Evolutionary conservation across 495 filamentous ascomycete species (phyloP).

Genomic region (Aeminium ludgeri): DNA sequence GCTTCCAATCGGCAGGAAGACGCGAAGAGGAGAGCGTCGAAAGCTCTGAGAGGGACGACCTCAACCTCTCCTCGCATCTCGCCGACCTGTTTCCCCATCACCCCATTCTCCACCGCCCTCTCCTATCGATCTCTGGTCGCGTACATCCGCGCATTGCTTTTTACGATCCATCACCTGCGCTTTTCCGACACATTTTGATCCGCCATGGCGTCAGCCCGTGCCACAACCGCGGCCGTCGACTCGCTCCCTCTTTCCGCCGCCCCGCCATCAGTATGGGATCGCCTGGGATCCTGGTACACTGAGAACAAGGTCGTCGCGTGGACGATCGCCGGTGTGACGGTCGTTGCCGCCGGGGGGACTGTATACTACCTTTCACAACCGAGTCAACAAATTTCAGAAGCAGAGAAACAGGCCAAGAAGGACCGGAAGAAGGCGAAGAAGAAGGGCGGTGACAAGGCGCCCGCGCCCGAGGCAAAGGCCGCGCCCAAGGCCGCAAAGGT

Average conservation of each 20-base stretch:
- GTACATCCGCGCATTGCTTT: too few species aligned
- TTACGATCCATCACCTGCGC: too few species aligned
- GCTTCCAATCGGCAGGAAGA: too few species aligned
- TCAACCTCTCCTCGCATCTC: too few species aligned
- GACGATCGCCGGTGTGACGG: slow-evolving; percentile 82
- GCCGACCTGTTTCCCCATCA: too few species aligned
- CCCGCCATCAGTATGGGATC: slow-evolving; percentile 64
- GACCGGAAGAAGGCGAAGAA: slow-evolving; percentile 39
- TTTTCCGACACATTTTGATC: too few species aligned
- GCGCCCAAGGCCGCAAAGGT: slow-evolving; percentile 32
- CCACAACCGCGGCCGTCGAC: slow-evolving; percentile 6
- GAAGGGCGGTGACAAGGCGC: slow-evolving; percentile 45
- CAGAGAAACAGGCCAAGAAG: slow-evolving; percentile 40
- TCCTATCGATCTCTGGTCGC: too few species aligned
- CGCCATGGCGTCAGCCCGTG: slow-evolving; percentile 5
- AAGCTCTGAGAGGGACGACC: too few species aligned
- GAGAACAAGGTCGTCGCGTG: slow-evolving; percentile 92
- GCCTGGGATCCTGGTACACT: slow-evolving; percentile 77
- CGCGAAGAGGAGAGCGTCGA: too few species aligned
- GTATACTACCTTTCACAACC: slow-evolving; percentile 65
- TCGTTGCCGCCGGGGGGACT: slow-evolving; percentile 79
- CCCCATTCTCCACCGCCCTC: too few species aligned
- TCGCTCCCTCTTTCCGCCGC: slow-evolving; percentile 1
- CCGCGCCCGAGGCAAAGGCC: slow-evolving; percentile 14
- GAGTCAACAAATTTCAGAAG: neutral